Base-by-base conservation (phyloP, 441 rosid genomes). In the Populus hybrid region DNA sequence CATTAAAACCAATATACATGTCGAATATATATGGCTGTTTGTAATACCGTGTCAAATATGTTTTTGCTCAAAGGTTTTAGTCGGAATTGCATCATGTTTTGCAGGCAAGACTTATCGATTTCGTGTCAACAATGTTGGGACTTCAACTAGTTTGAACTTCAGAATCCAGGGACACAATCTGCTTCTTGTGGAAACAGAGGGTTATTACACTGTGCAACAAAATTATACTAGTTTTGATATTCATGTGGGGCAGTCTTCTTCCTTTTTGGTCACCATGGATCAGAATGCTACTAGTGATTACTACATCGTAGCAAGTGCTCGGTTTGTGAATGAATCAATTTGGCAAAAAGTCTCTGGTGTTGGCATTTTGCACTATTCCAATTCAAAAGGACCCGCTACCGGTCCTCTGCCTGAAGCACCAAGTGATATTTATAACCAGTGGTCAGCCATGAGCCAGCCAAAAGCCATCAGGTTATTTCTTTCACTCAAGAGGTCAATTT, bases 291-390 rank as follows among this genome's bases (percentile, higher is more conserved):
- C 87, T 50, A 81, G 84, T 68, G 98, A 95, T 82, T 93, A 92
- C 85, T 95, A 93, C 87, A 88, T 95, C 76, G 97, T 90, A 79
- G 99, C 99, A 38, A 93, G 97, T 84, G 97, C 99, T 46, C 86
- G 98, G 82, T 93, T 86, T 86, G 98, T 95, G 65, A 93, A 95
- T 73, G 99, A 91, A 82, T 79, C 99, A 66, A 77, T 85, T 76
- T 95, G 99, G 99, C 88, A 88, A 84, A 89, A 86, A 76, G 98
- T 93, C 72, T 92, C 98, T 2, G 99, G 99, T 76, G 98, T 95
- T 71, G 96, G 89, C 70, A 81, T 95, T 84, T 89, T 95, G 85
- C 99, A 91, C 83, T 95, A 95, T 82, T 87, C 98, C 79, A 92
- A 93, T 85, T 93, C 99, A 14, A 90, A 90, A 73, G 94, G 98